These are phyloP conservation scores for Uronychia binucleata DNA, from an alignment of 73 alveolate species.

Conservation along the genomic window DNA sequence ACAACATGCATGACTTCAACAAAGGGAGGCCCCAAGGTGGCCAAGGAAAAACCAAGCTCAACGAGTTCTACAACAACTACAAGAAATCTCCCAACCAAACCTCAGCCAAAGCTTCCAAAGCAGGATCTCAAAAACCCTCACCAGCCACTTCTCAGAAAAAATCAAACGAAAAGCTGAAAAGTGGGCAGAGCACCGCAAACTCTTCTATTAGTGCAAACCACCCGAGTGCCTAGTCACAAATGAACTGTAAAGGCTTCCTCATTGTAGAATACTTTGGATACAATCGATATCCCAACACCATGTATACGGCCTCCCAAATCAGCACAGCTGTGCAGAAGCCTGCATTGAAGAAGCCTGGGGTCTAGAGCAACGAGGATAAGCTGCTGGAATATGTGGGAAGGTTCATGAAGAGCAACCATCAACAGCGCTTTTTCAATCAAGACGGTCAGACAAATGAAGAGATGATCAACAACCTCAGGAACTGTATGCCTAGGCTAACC, in stretches of 20 bases:
- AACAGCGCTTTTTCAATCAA: not conserved
- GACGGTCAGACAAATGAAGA: constrained; percentile 12
- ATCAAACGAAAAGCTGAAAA: not conserved
- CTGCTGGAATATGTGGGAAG: constrained; percentile 1
- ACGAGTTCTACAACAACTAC: not conserved
- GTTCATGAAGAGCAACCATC: not conserved
- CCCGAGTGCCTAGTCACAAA: not conserved
- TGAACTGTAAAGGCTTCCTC: not conserved
- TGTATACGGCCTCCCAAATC: not conserved
- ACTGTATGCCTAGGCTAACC: not conserved
- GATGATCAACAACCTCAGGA: not conserved
- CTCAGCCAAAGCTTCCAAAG: not conserved
- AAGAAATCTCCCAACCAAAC: not conserved
- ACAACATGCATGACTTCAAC: too few species aligned
- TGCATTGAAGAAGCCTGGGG: not conserved
- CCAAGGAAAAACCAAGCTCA: not conserved
- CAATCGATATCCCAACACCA: not conserved
- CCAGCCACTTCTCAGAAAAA: not conserved
- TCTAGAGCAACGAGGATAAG: not conserved
- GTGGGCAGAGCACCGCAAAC: not conserved
- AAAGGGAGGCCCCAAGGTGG: too few species aligned
- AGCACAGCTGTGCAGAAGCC: not conserved
- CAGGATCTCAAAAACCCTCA: not conserved
- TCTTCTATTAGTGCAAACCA: not conserved
- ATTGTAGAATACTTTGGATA: not conserved